Percentiles rank a stretch among this genome's conserved stretches.
These are phyloP conservation scores for Thozetella sp. DNA, from an alignment of 495 filamentous ascomycete genomes.

Conservation along the genomic window DNA sequence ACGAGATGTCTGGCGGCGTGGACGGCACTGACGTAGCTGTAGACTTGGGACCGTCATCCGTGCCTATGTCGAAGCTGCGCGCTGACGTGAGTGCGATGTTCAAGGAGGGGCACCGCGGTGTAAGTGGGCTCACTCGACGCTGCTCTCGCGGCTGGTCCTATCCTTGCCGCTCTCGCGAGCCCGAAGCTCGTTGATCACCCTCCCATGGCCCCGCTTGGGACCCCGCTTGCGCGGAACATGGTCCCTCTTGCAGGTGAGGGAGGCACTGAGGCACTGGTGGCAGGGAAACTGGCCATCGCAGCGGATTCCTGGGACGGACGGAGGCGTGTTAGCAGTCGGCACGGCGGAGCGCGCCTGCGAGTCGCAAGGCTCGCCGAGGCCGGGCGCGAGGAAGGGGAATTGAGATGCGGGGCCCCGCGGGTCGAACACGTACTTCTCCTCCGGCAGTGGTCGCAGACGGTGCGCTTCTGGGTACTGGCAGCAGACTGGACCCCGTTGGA, in stretches of 20 bases:
- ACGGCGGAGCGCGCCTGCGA: no score
- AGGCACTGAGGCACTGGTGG: constrained; percentile 27
- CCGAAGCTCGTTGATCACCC: constrained; percentile 32
- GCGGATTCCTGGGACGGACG: constrained; percentile 21
- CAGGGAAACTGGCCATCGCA: constrained; percentile 33
- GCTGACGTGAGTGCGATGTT: no score
- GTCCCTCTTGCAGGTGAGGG: constrained; percentile 31
- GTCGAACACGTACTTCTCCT: constrained; percentile 27
- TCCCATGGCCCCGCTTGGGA: constrained; percentile 31
- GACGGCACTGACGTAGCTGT: constrained; percentile 6
- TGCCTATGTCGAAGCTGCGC: constrained; percentile 6
- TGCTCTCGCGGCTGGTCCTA: constrained; percentile 4
- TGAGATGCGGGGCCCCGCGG: not conserved
- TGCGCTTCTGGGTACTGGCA: constrained; percentile 8
- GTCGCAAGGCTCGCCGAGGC: no score
- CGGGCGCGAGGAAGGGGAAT: not conserved
- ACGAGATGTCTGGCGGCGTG: constrained; percentile 9
- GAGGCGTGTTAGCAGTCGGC: not conserved
- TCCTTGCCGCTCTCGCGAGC: constrained; percentile 11
- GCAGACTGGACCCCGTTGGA: not conserved
- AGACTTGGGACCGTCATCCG: constrained; percentile 8
- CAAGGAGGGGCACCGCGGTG: no score
- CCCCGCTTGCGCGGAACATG: constrained; percentile 35
- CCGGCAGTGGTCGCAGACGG: constrained; percentile 33
- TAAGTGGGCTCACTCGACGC: constrained; percentile 12